phyloP scores from a whole-genome alignment of 345 rosid species.

The Cardamine resedifolia region DNA sequence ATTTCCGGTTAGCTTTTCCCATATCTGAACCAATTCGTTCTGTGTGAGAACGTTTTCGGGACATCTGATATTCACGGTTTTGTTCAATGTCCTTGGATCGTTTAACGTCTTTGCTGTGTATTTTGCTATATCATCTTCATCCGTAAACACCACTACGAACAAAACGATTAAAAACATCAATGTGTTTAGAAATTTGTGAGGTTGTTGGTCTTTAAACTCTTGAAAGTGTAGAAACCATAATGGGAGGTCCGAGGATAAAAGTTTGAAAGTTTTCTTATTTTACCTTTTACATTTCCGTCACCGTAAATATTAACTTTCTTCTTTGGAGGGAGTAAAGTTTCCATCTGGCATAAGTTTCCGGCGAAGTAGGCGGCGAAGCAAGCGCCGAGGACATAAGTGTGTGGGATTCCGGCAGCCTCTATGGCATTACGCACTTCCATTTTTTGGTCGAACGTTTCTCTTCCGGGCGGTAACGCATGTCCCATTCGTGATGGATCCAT shows the following conservation, averaged over 20 bases:
- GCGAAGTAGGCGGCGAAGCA: conserved; percentile 83
- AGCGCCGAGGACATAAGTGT: conserved; percentile 68
- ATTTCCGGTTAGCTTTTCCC: conserved; percentile 68
- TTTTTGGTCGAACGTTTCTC: conserved; percentile 76
- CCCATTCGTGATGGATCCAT: conserved; percentile 80
- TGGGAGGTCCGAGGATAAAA: not conserved
- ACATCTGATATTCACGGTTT: conserved; percentile 59
- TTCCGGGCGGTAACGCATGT: conserved; percentile 75
- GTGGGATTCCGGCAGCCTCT: conserved; percentile 71
- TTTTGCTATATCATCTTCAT: conserved; percentile 69
- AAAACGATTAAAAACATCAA: not conserved
- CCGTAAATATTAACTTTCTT: conserved; percentile 56
- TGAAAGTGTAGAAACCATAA: not conserved
- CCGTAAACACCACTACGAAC: conserved; percentile 51
- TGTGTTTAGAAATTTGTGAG: not conserved
- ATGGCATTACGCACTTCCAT: conserved; percentile 75
- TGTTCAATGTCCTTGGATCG: conserved; percentile 69
- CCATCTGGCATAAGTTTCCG: conserved; percentile 66
- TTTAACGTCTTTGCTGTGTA: conserved; percentile 64
- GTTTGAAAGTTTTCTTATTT: not conserved
- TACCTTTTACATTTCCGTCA: conserved; percentile 77
- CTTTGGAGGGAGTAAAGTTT: conserved; percentile 63
- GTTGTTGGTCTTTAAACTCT: not conserved
- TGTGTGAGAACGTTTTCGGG: conserved; percentile 62
- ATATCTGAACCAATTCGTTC: conserved; percentile 50